These are phyloP conservation scores for Mucor irregularis DNA, from an alignment of 371 early-diverging fungal species.

Conservation along the genomic window DNA sequence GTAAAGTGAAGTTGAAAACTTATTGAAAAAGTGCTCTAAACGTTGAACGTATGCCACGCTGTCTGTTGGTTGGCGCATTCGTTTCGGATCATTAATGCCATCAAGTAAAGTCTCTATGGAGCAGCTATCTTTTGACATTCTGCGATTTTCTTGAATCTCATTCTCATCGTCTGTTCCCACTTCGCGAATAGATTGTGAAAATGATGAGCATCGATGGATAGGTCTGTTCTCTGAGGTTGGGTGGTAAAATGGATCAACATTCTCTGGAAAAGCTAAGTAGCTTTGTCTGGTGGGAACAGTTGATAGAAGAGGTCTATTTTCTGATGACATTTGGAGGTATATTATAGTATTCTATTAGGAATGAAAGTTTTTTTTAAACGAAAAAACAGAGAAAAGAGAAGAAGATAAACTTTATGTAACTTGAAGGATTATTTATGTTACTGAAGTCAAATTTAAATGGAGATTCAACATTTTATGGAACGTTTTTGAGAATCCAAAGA, in stretches of 20 bases:
- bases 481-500: no score
- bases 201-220: neutral
- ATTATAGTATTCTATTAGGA: no score
- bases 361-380: no score
- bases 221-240: neutral
- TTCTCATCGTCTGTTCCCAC: neutral
- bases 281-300: conserved; percentile 8
- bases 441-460: no score
- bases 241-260: conserved; percentile 3
- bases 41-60: conserved; percentile 11
- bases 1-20: conserved; percentile 16
- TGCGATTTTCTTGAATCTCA: neutral
- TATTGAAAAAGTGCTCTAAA: conserved; percentile 2
- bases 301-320: conserved; percentile 2
- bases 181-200: neutral
- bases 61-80: neutral
- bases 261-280: conserved; percentile 5
- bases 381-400: no score
- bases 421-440: no score
- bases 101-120: neutral
- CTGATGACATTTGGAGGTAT: no score
- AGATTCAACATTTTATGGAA: no score
- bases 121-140: neutral
- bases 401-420: no score
- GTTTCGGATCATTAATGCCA: neutral